phyloP scores from a whole-genome alignment of 2,329 filamentous ascomycete species.

The Aspergillus quadrilineatus region DNA sequence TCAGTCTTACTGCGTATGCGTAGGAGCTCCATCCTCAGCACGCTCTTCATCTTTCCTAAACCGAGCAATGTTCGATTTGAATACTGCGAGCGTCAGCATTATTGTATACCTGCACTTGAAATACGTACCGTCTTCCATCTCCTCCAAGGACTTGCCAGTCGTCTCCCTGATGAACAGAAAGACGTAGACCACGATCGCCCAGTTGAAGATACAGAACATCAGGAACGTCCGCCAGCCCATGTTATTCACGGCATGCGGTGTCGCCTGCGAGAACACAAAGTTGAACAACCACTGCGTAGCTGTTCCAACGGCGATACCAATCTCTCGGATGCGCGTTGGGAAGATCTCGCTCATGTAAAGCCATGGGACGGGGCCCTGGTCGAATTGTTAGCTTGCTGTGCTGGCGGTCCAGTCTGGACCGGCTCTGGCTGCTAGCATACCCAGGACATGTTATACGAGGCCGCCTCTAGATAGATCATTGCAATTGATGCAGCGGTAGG shows the following conservation, averaged over 20 bases:
- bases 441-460: conserved; percentile 30
- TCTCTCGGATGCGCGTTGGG: conserved; percentile 39
- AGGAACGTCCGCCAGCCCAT: conserved; percentile 43
- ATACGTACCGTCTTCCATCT: conserved; percentile 15
- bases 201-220: conserved; percentile 41
- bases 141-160: conserved; percentile 40
- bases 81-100: conserved; percentile 1
- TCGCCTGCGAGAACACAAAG: conserved; percentile 45
- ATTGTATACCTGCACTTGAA: no score
- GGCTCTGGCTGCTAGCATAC: background rate
- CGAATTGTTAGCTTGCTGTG: background rate
- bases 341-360: conserved; percentile 41
- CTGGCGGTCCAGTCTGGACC: background rate
- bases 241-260: conserved; percentile 41
- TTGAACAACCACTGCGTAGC: conserved; percentile 43
- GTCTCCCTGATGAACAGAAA: conserved; percentile 44
- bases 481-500: conserved; percentile 48
- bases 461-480: conserved; percentile 47
- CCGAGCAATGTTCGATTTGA: background rate
- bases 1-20: background rate
- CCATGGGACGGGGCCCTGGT: conserved; percentile 39
- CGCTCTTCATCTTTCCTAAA: conserved; percentile 2
- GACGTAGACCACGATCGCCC: conserved; percentile 34
- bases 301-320: conserved; percentile 40
- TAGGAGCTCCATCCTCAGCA: background rate